Conservation (phyloP, 176 grass and related monocot genomes). For the Carex myosuroides region DNA sequence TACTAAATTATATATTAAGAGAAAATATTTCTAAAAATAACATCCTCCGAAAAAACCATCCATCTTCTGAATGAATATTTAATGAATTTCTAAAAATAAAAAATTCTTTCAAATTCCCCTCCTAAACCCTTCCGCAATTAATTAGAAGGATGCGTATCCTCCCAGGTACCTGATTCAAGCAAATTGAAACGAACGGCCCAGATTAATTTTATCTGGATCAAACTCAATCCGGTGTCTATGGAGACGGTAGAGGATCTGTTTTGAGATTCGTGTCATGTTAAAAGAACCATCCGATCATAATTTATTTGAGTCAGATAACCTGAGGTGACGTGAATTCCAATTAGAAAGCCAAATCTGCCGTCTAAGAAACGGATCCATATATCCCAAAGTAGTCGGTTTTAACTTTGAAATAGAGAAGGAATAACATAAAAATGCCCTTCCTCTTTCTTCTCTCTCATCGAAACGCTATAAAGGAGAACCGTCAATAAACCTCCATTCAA, state of each 20-base stretch:
- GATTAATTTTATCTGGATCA: too few relatives aligned
- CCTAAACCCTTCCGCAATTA: slow-evolving; percentile 10
- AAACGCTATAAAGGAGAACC: neutral
- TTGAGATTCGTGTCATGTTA: too few relatives aligned
- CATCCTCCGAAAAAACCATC: neutral
- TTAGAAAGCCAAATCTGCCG: neutral
- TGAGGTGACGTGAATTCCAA: neutral
- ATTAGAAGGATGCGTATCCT: neutral
- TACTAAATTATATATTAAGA: too few relatives aligned
- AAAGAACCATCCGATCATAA: too few relatives aligned
- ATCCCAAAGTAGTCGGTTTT: neutral
- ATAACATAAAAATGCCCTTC: neutral
- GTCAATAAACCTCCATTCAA: neutral
- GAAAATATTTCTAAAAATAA: too few relatives aligned
- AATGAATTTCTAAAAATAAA: too few relatives aligned
- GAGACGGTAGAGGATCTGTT: too few relatives aligned
- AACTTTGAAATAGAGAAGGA: neutral
- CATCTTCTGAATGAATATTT: too few relatives aligned
- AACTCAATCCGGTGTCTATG: too few relatives aligned
- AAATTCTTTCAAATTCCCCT: neutral
- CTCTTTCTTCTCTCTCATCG: neutral
- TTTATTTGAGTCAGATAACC: too few relatives aligned
- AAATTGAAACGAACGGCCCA: too few relatives aligned
- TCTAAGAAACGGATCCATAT: neutral
- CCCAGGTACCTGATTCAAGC: too few relatives aligned